These are phyloP conservation scores for Diophrys sp. DNA, from an alignment of 73 alveolate genomes.

Conservation along the genomic window DNA sequence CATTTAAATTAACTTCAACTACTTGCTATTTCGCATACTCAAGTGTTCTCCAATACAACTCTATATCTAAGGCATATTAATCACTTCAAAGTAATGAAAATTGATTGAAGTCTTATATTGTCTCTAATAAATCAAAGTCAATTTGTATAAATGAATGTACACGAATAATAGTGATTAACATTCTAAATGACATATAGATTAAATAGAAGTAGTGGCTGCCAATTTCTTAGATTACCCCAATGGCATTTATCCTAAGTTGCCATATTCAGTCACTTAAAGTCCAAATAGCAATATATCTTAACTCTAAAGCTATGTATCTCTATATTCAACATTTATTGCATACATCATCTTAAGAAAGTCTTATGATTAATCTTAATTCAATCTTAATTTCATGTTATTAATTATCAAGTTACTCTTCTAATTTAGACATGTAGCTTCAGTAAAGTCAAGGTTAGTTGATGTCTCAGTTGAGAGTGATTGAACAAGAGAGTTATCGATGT, in stretches of 20 bases:
- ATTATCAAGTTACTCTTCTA: too few relatives aligned
- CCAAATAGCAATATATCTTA: constrained; percentile 10
- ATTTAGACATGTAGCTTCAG: not conserved
- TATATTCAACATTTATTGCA: constrained; percentile 6
- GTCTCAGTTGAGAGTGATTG: not conserved
- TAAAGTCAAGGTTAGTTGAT: not conserved
- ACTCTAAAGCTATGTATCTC: constrained; percentile 20
- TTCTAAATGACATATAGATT: constrained; percentile 30
- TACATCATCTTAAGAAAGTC: constrained; percentile 1
- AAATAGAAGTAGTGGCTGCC: constrained; percentile 3
- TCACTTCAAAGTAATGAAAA: constrained; percentile 21
- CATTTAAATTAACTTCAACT: too few relatives aligned
- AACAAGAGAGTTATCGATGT: not conserved
- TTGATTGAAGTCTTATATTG: constrained; percentile 10
- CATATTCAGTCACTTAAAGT: not conserved
- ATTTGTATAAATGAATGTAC: constrained; percentile 38
- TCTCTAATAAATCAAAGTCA: constrained; percentile 25
- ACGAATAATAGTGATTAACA: constrained; percentile 45
- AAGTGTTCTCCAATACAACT: constrained; percentile 36
- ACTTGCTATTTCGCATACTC: not conserved
- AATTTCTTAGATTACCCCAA: constrained; percentile 1
- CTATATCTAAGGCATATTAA: constrained; percentile 21
- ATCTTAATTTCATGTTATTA: too few relatives aligned
- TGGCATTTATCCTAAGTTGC: too few relatives aligned
- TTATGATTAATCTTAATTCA: too few relatives aligned